phyloP scores from a whole-genome alignment of 768 basidiomycete genomes.

The Kondoa malvinella region DNA sequence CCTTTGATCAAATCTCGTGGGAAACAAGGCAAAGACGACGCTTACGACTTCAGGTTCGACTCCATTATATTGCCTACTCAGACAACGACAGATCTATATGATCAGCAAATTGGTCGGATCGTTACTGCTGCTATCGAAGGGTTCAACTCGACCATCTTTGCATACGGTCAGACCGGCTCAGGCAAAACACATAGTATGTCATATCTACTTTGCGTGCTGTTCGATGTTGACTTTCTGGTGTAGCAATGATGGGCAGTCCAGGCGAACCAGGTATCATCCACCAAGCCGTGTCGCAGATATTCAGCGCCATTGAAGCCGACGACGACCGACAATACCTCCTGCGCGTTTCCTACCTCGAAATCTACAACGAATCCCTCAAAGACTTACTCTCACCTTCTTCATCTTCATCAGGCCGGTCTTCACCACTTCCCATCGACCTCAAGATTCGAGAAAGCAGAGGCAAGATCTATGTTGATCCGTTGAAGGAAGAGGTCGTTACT shows the following conservation, averaged over 20 bases:
- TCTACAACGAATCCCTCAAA: slow-evolving; percentile 54
- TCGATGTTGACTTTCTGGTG: slow-evolving; percentile 29
- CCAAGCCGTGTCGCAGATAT: slow-evolving; percentile 78
- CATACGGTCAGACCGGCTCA: slow-evolving; percentile 60
- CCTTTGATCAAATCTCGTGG: slow-evolving; percentile 12
- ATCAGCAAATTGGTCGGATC: slow-evolving; percentile 21
- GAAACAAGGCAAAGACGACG: background rate
- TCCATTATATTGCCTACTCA: slow-evolving; percentile 20
- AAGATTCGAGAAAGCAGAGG: slow-evolving; percentile 38
- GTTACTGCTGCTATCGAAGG: slow-evolving; percentile 75
- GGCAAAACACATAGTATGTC: slow-evolving; percentile 57
- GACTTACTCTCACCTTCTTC: slow-evolving; percentile 26
- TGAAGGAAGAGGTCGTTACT: slow-evolving; percentile 86
- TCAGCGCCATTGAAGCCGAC: slow-evolving; percentile 59
- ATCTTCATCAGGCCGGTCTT: slow-evolving; percentile 42
- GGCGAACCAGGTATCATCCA: slow-evolving; percentile 87
- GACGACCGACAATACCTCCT: slow-evolving; percentile 77
- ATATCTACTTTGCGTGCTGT: background rate
- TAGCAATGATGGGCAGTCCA: slow-evolving; percentile 46
- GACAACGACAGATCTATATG: slow-evolving; percentile 23
- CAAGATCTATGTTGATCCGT: slow-evolving; percentile 46
- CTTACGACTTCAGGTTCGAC: slow-evolving; percentile 14
- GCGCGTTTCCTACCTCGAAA: slow-evolving; percentile 87
- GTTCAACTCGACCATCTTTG: slow-evolving; percentile 88
- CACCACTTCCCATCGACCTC: slow-evolving; percentile 56